Evolutionary conservation across 495 filamentous ascomycete species (phyloP).

Genomic region (Penicillium mononematosum): DNA sequence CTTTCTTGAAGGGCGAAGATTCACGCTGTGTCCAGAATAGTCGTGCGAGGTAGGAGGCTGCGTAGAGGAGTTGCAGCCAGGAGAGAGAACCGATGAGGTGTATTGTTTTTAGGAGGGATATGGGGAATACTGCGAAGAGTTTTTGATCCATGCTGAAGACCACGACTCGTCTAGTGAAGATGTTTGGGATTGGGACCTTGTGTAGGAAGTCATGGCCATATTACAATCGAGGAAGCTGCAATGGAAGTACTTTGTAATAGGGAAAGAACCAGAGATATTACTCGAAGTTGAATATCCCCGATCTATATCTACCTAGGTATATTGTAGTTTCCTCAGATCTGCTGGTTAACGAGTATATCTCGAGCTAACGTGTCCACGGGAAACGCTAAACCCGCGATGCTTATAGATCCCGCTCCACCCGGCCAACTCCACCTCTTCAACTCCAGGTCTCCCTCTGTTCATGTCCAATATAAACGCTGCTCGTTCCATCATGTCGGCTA

Average conservation of each 20-base stretch:
- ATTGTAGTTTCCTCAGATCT: too few species aligned
- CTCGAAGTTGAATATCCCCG: too few species aligned
- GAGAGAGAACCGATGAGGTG: slow-evolving; percentile 15
- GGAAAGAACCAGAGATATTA: too few species aligned
- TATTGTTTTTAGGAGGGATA: slow-evolving; percentile 15
- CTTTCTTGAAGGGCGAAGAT: slow-evolving; percentile 15
- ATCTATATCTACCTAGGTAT: too few species aligned
- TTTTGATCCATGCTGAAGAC: slow-evolving; percentile 1
- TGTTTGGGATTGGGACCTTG: too few species aligned
- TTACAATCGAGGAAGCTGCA: background rate
- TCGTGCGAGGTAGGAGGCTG: slow-evolving; percentile 18
- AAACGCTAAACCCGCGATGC: background rate
- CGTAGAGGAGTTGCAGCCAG: slow-evolving; percentile 27
- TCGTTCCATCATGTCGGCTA: slow-evolving; percentile 31
- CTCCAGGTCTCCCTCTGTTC: slow-evolving; percentile 10
- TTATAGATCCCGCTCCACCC: slow-evolving; percentile 12
- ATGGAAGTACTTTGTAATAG: too few species aligned
- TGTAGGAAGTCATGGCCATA: background rate
- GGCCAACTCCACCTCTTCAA: slow-evolving; percentile 6
- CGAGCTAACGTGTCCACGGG: too few species aligned
- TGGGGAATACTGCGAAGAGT: slow-evolving; percentile 14
- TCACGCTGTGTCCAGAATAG: slow-evolving; percentile 15
- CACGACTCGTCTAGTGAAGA: too few species aligned
- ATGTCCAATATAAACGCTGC: slow-evolving; percentile 8
- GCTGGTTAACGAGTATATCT: too few species aligned